Percentiles rank a stretch among this genome's conserved stretches.
phyloP scores from a whole-genome alignment of 2,329 filamentous ascomycete species.

The Venturia effusa region DNA sequence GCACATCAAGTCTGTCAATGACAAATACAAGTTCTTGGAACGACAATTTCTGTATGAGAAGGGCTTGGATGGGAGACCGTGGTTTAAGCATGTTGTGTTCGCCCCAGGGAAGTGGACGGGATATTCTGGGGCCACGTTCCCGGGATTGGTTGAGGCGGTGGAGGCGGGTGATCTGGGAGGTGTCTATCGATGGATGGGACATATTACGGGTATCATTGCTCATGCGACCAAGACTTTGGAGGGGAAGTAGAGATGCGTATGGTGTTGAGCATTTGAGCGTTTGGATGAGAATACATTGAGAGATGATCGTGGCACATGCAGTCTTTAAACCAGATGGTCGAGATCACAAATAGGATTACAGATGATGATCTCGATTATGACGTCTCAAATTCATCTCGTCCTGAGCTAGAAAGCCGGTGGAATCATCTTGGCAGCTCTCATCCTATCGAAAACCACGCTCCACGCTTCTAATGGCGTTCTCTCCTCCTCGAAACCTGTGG shows the following conservation, averaged over 20 bases:
- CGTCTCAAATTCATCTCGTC: no score
- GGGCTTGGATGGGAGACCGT: conserved; percentile 67
- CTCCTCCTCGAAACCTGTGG: conserved; percentile 32
- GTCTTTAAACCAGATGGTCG: no score
- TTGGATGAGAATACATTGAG: neutral
- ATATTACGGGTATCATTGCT: conserved; percentile 26
- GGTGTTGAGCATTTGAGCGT: neutral
- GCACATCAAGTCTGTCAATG: conserved; percentile 58
- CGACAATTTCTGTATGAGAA: conserved; percentile 63
- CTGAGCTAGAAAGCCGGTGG: conserved; percentile 17
- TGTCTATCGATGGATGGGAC: conserved; percentile 31
- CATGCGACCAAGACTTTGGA: conserved; percentile 24
- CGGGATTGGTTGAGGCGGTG: conserved; percentile 52
- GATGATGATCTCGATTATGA: no score
- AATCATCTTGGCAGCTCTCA: conserved; percentile 32
- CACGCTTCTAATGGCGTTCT: conserved; percentile 27
- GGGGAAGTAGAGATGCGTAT: neutral
- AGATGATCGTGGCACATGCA: no score
- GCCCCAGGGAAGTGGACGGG: conserved; percentile 87
- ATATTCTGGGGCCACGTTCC: conserved; percentile 64
- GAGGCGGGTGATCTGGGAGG: conserved; percentile 34
- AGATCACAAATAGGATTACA: no score
- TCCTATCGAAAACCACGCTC: conserved; percentile 33
- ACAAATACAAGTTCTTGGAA: conserved; percentile 75
- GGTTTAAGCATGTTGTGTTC: conserved; percentile 95